These are phyloP conservation scores for Mrakia blollopis DNA, from an alignment of 768 basidiomycete genomes.

Conservation along the genomic window DNA sequence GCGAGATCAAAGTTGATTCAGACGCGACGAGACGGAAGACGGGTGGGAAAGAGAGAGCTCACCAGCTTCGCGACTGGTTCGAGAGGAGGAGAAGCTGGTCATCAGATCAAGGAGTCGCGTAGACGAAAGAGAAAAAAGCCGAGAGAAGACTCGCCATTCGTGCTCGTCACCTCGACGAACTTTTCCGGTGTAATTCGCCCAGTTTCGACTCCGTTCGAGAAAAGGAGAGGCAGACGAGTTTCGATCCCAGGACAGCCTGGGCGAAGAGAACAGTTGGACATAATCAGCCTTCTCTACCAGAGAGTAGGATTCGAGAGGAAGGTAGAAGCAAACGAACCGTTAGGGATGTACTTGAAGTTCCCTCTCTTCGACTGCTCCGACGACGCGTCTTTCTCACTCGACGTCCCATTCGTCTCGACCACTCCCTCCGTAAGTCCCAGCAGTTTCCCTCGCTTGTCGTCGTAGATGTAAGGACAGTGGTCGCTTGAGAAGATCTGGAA, in stretches of 20 bases:
- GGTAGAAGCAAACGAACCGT: conserved; percentile 21
- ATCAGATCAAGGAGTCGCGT: neutral
- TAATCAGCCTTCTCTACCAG: neutral
- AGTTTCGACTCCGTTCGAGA: conserved; percentile 42
- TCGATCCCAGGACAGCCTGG: conserved; percentile 44
- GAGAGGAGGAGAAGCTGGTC: neutral
- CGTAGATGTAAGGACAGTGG: conserved; percentile 43
- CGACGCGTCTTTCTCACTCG: neutral
- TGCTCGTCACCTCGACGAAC: conserved; percentile 45
- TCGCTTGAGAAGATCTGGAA: conserved; percentile 44
- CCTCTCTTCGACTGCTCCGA: conserved; percentile 32
- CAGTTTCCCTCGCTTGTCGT: conserved; percentile 42
- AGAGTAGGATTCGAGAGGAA: neutral
- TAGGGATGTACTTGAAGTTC: conserved; percentile 44
- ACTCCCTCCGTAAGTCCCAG: conserved; percentile 34
- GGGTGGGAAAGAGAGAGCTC: neutral
- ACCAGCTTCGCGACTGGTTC: conserved; percentile 1
- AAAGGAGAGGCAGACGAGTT: conserved; percentile 44
- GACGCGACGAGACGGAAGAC: neutral
- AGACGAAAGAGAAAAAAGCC: rapidly evolving
- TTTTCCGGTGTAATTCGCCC: conserved; percentile 41
- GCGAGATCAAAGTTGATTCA: neutral
- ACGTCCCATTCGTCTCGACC: conserved; percentile 34
- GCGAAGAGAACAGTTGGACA: neutral
- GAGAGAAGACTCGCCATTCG: conserved; percentile 35